Evolutionary conservation across 345 rosid genomes (phyloP).

Genomic region (Brassica napus): DNA sequence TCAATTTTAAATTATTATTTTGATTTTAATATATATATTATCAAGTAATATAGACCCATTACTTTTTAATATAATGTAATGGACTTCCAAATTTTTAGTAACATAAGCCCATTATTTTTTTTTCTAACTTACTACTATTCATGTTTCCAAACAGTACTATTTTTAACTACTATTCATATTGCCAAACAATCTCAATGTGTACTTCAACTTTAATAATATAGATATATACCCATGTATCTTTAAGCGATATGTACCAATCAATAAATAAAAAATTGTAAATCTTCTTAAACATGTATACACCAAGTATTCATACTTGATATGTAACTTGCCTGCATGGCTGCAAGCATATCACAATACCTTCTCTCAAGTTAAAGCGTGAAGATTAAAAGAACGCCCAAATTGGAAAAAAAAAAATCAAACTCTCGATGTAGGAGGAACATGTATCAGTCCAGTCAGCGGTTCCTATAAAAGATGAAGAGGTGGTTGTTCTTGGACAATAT

Average conservation of each 20-base stretch:
- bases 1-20: too few relatives aligned
- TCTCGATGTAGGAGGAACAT: neutral
- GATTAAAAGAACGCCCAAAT: neutral
- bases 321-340: neutral
- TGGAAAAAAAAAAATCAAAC: slow-evolving; percentile 25
- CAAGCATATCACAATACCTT: neutral
- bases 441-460: slow-evolving; percentile 49
- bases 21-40: too few relatives aligned
- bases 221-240: neutral
- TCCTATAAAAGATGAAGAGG: slow-evolving; percentile 88
- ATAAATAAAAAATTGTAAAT: too few relatives aligned
- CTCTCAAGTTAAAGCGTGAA: neutral
- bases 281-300: neutral
- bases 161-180: too few relatives aligned
- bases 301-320: neutral
- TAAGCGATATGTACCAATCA: neutral
- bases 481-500: slow-evolving; percentile 84
- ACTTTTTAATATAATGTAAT: too few relatives aligned
- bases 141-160: too few relatives aligned
- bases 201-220: too few relatives aligned
- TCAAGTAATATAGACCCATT: too few relatives aligned
- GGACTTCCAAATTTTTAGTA: too few relatives aligned
- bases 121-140: too few relatives aligned
- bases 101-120: too few relatives aligned
- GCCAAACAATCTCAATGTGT: too few relatives aligned